These are phyloP conservation scores for Suillus clintonianus DNA, from an alignment of 768 basidiomycete genomes.

Conservation along the genomic window DNA sequence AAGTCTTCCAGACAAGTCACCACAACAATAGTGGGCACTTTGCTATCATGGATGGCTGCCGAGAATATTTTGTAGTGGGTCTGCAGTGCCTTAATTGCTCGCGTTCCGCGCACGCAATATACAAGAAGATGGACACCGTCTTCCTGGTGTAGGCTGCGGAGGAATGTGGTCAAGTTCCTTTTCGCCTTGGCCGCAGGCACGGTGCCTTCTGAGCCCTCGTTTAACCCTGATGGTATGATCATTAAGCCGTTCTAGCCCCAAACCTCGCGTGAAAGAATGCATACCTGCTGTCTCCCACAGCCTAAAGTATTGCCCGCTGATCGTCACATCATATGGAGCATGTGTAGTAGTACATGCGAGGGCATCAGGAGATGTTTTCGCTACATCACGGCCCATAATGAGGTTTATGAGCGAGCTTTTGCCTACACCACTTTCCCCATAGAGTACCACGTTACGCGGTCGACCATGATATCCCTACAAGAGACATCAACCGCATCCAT, in stretches of 20 bases:
- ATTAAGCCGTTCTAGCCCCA: constrained; percentile 23
- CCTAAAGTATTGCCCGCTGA: constrained; percentile 20
- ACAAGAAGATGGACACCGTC: constrained; percentile 31
- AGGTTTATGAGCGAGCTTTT: constrained; percentile 49
- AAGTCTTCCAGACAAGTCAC: constrained; percentile 19
- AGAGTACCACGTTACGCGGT: constrained; percentile 33
- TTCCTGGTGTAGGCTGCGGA: constrained; percentile 29
- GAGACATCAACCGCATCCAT: not conserved
- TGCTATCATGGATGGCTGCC: constrained; percentile 24
- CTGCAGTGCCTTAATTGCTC: constrained; percentile 24
- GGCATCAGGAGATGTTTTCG: constrained; percentile 32
- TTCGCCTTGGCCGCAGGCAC: constrained; percentile 9
- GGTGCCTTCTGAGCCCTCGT: not conserved
- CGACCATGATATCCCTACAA: not conserved
- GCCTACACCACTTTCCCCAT: constrained; percentile 35
- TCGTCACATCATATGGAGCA: constrained; percentile 24
- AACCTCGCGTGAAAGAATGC: constrained; percentile 24
- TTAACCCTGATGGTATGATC: constrained; percentile 25
- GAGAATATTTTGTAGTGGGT: constrained; percentile 30
- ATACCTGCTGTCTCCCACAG: constrained; percentile 38
- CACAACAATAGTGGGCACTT: constrained; percentile 19
- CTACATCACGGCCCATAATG: constrained; percentile 26
- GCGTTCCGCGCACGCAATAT: constrained; percentile 31
- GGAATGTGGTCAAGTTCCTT: constrained; percentile 2
- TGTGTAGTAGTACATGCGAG: constrained; percentile 35